phyloP scores from a whole-genome alignment of 2,329 filamentous ascomycete species.

The Chaetomium globosum region DNA sequence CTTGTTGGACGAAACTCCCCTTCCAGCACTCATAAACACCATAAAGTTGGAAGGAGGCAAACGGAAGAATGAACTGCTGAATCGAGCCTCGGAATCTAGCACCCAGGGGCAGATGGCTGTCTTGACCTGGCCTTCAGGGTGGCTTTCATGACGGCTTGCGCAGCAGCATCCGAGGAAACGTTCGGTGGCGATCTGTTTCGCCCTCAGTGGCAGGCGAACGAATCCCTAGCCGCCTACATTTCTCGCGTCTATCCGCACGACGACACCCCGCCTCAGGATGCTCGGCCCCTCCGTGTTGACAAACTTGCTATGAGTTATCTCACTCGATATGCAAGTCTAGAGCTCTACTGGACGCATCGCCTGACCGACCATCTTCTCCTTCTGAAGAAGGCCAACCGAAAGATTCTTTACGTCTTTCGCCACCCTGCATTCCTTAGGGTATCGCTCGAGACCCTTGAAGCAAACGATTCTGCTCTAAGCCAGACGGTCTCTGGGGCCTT shows the following conservation, averaged over 20 bases:
- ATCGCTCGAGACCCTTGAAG: neutral
- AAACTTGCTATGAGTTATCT: neutral
- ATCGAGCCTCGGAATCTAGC: too few relatives aligned
- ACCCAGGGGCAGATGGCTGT: too few relatives aligned
- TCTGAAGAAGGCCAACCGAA: neutral
- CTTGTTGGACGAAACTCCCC: too few relatives aligned
- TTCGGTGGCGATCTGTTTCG: neutral
- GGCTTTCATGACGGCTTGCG: too few relatives aligned
- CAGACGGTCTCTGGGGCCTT: neutral
- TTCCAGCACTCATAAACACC: too few relatives aligned
- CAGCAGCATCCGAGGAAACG: too few relatives aligned
- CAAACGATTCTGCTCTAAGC: neutral
- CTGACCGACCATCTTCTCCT: conserved; percentile 6
- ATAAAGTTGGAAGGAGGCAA: too few relatives aligned
- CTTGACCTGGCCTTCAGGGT: too few relatives aligned
- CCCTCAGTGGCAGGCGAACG: neutral
- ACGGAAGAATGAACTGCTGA: too few relatives aligned
- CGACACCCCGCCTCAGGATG: neutral
- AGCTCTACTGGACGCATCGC: neutral
- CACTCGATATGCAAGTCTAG: neutral
- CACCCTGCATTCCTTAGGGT: neutral
- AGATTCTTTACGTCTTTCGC: neutral
- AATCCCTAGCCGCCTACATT: neutral
- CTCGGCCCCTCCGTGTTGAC: neutral
- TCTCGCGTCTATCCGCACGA: neutral